Evolutionary conservation across 345 rosid genomes (phyloP).

Genomic region (Eucalyptus rudis): DNA sequence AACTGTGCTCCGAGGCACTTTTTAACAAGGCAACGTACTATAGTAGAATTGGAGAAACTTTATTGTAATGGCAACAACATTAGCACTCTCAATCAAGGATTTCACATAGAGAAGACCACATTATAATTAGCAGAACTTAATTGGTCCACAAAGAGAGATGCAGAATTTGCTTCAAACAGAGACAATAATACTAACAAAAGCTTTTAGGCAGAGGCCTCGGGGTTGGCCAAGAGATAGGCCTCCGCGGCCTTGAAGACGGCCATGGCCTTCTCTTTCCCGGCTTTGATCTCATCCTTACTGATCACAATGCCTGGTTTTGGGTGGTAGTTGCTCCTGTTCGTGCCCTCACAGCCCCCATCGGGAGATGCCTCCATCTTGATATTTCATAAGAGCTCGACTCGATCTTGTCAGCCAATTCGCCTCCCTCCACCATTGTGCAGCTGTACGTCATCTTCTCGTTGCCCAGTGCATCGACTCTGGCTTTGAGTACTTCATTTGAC

Average conservation of each 20-base stretch:
- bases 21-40: not conserved
- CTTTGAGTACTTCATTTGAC: not conserved
- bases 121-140: not conserved
- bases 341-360: constrained; percentile 5
- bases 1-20: not conserved
- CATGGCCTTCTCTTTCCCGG: constrained; percentile 5
- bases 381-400: constrained; percentile 1
- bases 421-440: constrained; percentile 4
- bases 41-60: not conserved
- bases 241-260: constrained; percentile 14
- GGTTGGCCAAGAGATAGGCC: constrained; percentile 17
- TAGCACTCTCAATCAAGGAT: not conserved
- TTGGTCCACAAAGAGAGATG: not conserved
- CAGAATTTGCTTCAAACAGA: not conserved
- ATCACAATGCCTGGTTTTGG: constrained; percentile 3
- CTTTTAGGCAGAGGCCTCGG: not conserved
- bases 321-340: constrained; percentile 1
- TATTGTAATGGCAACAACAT: not conserved
- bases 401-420: not conserved
- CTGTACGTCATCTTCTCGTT: not conserved
- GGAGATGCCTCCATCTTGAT: not conserved
- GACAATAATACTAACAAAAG: not conserved
- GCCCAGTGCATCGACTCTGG: constrained; percentile 1
- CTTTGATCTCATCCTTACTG: constrained; percentile 9
- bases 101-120: not conserved